Evolutionary conservation across 768 basidiomycete species (phyloP), one percentile per base, ranked within the genome.

Genomic region (Tylopilus balloui): DNA sequence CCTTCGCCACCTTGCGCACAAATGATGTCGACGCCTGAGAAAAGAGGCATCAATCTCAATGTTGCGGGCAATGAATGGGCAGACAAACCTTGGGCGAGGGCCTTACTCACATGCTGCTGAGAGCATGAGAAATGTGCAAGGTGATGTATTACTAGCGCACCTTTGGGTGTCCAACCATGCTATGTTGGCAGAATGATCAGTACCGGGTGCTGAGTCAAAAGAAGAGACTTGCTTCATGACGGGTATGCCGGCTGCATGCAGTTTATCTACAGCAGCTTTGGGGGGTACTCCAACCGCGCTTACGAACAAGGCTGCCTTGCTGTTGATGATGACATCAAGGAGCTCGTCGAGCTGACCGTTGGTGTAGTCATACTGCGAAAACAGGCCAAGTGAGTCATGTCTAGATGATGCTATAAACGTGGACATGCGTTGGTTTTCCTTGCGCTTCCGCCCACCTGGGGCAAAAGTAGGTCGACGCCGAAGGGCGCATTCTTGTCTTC

Each of bases 1-100:
- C 89, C 91, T 67, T 92, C 90, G 15, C 88, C 88, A 28, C 86
- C 87, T 65, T 89, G 89, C 1, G 88, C 90, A 61, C 91, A 90
- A 40, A 94, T 91, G 52, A 93, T 80, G 57, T 94, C 91, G 14
- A 92, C 88, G n/a, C 90, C 88, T 77, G 56, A 6, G 19, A 49
- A 15, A 39, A 1, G 11, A 25, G 21, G 10, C 6, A 15, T 38
- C 25, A 40, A 17, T 28, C 38, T 6, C 44, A 37, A 36, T 25
- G 37, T 32, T 38, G 34, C 23, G 21, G 15, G 27, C n/a, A 34
- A 32, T 11, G n/a, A 34, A 7, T 6, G 45, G 36, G 29, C 9
- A 21, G 11, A 42, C 53, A 47, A 37, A 78, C 83, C 86, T 66
- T 82, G 83, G 9, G 81, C 86, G 8, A 93, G 75, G 6, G 85